These are phyloP conservation scores for Populus hybrid DNA, from an alignment of 441 rosid genomes.

Conservation along the genomic window DNA sequence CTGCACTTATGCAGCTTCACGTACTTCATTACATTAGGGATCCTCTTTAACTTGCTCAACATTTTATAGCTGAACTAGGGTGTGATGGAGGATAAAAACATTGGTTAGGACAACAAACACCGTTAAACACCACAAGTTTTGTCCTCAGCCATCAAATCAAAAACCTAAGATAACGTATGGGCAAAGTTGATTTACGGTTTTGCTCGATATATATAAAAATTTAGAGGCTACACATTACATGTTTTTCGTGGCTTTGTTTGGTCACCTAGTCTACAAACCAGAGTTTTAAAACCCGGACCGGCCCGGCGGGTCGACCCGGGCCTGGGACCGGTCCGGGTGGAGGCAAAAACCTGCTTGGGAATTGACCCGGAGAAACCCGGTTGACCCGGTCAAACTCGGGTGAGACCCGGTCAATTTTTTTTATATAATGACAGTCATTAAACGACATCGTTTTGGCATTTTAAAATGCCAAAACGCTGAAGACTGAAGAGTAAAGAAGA, in stretches of 20 bases:
- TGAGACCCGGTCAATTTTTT: no score
- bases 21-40: neutral
- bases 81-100: neutral
- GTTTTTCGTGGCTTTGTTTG: neutral
- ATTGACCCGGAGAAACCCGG: no score
- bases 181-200: neutral
- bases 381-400: no score
- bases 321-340: no score
- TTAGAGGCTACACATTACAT: neutral
- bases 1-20: slow-evolving; percentile 11
- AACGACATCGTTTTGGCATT: no score
- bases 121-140: neutral
- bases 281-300: no score
- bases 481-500: no score
- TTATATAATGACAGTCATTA: no score
- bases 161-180: slow-evolving; percentile 4
- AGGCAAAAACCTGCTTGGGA: no score
- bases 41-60: neutral
- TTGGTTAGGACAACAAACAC: slow-evolving; percentile 13
- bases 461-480: no score
- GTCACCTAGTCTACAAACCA: neutral
- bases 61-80: neutral
- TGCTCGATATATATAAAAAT: neutral
- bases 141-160: neutral
- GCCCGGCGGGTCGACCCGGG: no score